Evolutionary conservation across 495 filamentous ascomycete genomes (phyloP), one percentile per base, ranked within the genome.

Genomic region (Usnea hakonensis): DNA sequence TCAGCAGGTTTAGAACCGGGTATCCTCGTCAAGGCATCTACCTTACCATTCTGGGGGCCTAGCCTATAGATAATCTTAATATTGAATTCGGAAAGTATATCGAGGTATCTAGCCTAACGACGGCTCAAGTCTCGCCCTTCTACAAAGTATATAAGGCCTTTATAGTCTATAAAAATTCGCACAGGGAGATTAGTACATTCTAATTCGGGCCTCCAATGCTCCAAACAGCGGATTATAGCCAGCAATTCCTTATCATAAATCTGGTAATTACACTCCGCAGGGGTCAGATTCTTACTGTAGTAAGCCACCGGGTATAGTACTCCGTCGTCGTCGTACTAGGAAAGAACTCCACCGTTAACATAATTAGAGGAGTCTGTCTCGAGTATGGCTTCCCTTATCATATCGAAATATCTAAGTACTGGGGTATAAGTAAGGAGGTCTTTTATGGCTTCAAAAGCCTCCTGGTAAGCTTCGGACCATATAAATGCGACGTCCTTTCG

Each of bases 361-460:
- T 61, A 65, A 35, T 65, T 65, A 19, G 64, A 69, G 14, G 68
- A 60, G 52, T 76, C 69, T 4, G 64, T 61, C 63, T 75, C 65
- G 0, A 75, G 36, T 1, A 67, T 37, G 6, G 62, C 69, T 1
- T 65, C 30, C 37, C 56, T 37, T 7, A 69, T 50, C 19, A 58
- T 60, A 32, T 72, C 63, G 53, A 67, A 75, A 44, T 68, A 63
- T 0, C 61, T 48, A 14, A 75, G 66, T 11, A 72, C 62, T 41
- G 53, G 67, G 19, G 66, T 67, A 17, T 50, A 53, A 57, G 77
- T 77, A 72, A 81, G 80, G 57, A 73, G 69, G 26, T 74, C 72
- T 67, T 84, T 80, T 57, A 79, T 68, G 8, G 64, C 57, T 16
- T 72, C 71, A 57, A 83, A 83, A 33, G 80, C 79, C 55, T 77